Percentiles rank a stretch among this genome's conserved stretches.
These are phyloP conservation scores for Acacia crassicarpa DNA, from an alignment of 306 rosid species.

Conservation along the genomic window DNA sequence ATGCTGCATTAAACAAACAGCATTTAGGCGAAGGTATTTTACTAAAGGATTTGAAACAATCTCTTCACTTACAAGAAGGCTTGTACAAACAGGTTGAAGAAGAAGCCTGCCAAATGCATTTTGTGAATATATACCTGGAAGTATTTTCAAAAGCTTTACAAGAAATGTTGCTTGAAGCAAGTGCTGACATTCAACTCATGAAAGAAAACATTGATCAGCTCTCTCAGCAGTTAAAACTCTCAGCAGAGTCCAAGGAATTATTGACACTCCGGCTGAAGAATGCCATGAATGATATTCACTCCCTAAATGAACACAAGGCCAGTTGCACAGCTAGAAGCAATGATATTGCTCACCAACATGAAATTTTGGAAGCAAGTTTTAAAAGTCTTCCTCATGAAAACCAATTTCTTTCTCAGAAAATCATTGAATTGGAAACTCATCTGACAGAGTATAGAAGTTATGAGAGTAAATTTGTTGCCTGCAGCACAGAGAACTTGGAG, in stretches of 20 bases:
- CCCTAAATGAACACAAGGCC: conserved; percentile 61
- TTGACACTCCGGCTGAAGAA: conserved; percentile 67
- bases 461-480: conserved; percentile 55
- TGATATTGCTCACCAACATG: conserved; percentile 63
- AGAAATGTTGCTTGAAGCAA: conserved; percentile 76
- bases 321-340: conserved; percentile 58
- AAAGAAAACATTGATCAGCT: conserved; percentile 62
- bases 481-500: conserved; percentile 67
- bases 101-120: conserved; percentile 75
- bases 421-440: conserved; percentile 55
- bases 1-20: conserved; percentile 53
- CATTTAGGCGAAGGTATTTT: conserved; percentile 55
- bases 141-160: conserved; percentile 80
- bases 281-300: conserved; percentile 64
- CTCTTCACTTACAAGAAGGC: conserved; percentile 78
- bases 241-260: conserved; percentile 73
- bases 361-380: conserved; percentile 59
- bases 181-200: conserved; percentile 52
- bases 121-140: conserved; percentile 70
- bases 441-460: conserved; percentile 55
- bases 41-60: conserved; percentile 68
- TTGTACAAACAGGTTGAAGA: conserved; percentile 86
- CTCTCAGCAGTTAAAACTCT: conserved; percentile 63
- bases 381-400: conserved; percentile 53
- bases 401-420: conserved; percentile 54